phyloP scores from a whole-genome alignment of 2,329 filamentous ascomycete genomes.

The Monosporascus sp. region DNA sequence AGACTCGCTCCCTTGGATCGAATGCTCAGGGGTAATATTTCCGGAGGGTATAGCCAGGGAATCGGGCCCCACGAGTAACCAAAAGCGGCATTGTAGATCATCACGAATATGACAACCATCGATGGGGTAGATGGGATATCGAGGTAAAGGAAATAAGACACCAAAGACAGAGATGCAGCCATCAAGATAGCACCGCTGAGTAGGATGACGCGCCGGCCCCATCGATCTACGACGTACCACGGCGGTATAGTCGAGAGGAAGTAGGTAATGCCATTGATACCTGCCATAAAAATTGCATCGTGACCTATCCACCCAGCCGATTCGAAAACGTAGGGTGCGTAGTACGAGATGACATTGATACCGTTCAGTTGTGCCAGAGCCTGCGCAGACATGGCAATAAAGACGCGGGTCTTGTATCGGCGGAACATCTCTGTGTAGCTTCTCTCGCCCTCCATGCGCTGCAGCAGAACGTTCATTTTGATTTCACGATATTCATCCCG shows the following conservation, averaged over 20 bases:
- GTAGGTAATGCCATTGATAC: slow-evolving; percentile 88
- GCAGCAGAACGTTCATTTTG: slow-evolving; percentile 93
- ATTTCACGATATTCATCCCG: slow-evolving; percentile 97
- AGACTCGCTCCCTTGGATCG: slow-evolving; percentile 94
- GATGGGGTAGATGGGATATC: slow-evolving; percentile 74
- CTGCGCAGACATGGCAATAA: slow-evolving; percentile 98
- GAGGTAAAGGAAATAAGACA: slow-evolving; percentile 94
- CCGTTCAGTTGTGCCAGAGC: slow-evolving; percentile 94
- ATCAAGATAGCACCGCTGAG: slow-evolving; percentile 86
- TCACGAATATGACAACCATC: slow-evolving; percentile 88
- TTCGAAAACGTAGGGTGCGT: slow-evolving; percentile 93
- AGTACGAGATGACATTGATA: slow-evolving; percentile 99
- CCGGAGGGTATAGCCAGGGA: slow-evolving; percentile 97
- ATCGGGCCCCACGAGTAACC: slow-evolving; percentile 95
- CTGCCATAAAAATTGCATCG: slow-evolving; percentile 91
- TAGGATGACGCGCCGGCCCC: slow-evolving; percentile 84
- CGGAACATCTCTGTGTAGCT: slow-evolving; percentile 93
- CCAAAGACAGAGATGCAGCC: slow-evolving; percentile 79
- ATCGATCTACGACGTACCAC: slow-evolving; percentile 93
- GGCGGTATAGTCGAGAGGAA: slow-evolving; percentile 88
- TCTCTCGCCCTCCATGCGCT: slow-evolving; percentile 91
- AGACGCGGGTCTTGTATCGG: slow-evolving; percentile 84
- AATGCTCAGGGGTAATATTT: slow-evolving; percentile 94
- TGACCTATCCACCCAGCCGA: slow-evolving; percentile 93
- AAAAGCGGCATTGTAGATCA: slow-evolving; percentile 97